Evolutionary conservation across 1,284 basidiomycete species (phyloP), one percentile per base, ranked within the genome.

Genomic region (Coniferiporia sulphurascens): DNA sequence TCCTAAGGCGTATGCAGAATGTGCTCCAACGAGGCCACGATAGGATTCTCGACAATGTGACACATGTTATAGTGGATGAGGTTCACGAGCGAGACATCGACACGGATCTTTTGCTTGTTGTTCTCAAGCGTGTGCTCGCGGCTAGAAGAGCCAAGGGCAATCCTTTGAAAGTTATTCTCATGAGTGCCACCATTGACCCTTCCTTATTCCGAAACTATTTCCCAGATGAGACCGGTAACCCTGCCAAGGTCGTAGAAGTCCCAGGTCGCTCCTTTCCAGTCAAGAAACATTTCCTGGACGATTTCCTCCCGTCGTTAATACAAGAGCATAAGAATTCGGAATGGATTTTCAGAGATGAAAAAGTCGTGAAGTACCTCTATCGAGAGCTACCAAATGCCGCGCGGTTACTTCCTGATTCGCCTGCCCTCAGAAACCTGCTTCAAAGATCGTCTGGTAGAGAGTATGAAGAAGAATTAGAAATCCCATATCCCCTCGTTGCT

Each of bases 41-140:
- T 27, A 75, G 75, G 61, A 78, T 73, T 65, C 78, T 98, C 64
- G 94, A 98, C 67, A 79, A 85, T 58, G 81, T 97, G 51, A 94
- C 95, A 7, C 95, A 98, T 73, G 83, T 98, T 62, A 75, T 98
- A 44, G 91, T 98, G 46, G 95, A 99, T 72, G 95, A 99, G 73
- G 95, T 96, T 2, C 95, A 99, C 72, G 95, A 98, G 73, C 87
- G 95, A 35, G 95, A 97, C 68, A 86, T 98, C 59, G 95, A 98
- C 70, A 97, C 93, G 0, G 96, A 98, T 72, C 76, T 98, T 50
- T 74, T 96, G 50, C 82, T 99, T 8, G 93, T 96, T 59, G 93
- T 96, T 12, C 80, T 98, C 64, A 95, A 96, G 74, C 86, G 91
- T 21, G 73, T 97, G 19, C 72, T 97, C 65, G 83, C 82, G 5